These are phyloP conservation scores for Cordyceps pruinosa DNA, from an alignment of 2,329 filamentous ascomycete species.

Conservation along the genomic window DNA sequence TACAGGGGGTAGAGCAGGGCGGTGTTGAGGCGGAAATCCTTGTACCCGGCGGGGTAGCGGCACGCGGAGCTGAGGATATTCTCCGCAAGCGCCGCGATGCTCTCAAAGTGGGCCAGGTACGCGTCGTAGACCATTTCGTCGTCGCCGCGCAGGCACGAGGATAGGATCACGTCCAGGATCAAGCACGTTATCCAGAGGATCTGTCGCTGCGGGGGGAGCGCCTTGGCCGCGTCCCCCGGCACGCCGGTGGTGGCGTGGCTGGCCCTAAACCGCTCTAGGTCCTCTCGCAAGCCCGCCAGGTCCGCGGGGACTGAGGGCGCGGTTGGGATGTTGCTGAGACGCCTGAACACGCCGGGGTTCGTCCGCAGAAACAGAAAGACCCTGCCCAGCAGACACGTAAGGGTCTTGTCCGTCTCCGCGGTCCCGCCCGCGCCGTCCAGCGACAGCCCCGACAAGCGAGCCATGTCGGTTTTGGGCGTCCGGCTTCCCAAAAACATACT, in stretches of 20 bases:
- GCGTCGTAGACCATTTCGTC: conserved; percentile 12
- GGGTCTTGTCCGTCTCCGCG: not conserved
- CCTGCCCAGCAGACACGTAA: not conserved
- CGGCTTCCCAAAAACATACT: conserved; percentile 2
- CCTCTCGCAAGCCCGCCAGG: not conserved
- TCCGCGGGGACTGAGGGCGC: not conserved
- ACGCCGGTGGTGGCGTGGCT: not conserved
- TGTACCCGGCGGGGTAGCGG: not conserved
- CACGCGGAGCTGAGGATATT: not conserved
- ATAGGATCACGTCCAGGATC: not conserved
- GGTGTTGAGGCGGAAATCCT: conserved; percentile 8
- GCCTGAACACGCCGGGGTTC: not conserved
- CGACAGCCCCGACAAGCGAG: not conserved
- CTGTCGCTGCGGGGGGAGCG: not conserved
- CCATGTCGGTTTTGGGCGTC: not conserved
- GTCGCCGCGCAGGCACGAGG: not conserved
- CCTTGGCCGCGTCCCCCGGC: not conserved
- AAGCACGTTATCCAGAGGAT: conserved; percentile 10
- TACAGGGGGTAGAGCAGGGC: conserved; percentile 10
- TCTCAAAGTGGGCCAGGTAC: conserved; percentile 4
- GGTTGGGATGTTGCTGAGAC: too few relatives aligned
- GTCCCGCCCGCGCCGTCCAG: not conserved
- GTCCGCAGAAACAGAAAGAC: not conserved
- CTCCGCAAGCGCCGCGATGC: conserved; percentile 8
- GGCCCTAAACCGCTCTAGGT: not conserved